Percentiles rank a stretch among this genome's conserved stretches.
These are phyloP conservation scores for Leccinum ochraceum DNA, from an alignment of 768 basidiomycete species.

Conservation along the genomic window DNA sequence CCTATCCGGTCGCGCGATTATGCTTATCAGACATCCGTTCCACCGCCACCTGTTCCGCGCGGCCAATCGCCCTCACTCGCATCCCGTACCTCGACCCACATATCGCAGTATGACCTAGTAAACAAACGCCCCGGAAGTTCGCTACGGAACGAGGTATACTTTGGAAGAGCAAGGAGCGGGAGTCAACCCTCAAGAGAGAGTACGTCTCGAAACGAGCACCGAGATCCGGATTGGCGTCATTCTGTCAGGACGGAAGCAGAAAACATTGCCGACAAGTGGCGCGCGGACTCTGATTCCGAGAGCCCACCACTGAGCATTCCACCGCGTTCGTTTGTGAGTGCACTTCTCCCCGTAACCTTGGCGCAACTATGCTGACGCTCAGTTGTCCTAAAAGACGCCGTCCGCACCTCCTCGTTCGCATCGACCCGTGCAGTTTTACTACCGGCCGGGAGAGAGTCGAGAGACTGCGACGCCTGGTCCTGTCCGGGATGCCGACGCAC, in stretches of 20 bases:
- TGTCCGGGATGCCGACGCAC: conserved; percentile 20
- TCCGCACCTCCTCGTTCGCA: conserved; percentile 11
- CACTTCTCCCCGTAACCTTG: neutral
- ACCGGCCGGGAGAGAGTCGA: conserved; percentile 29
- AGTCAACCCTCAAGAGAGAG: conserved; percentile 26
- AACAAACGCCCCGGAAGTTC: conserved; percentile 28
- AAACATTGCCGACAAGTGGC: conserved; percentile 32
- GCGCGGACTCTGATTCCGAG: conserved; percentile 27
- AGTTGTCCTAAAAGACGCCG: conserved; percentile 18
- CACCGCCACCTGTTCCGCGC: conserved; percentile 11
- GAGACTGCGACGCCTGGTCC: conserved; percentile 31
- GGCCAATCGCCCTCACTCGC: conserved; percentile 23
- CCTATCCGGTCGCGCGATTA: conserved; percentile 32
- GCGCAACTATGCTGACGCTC: conserved; percentile 6
- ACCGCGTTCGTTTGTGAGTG: conserved; percentile 26
- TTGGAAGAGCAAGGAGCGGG: conserved; percentile 22
- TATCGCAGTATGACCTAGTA: conserved; percentile 35
- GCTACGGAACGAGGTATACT: conserved; percentile 28
- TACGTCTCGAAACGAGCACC: conserved; percentile 18
- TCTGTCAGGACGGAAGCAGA: conserved; percentile 30
- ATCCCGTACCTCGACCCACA: conserved; percentile 32
- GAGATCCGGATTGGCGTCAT: conserved; percentile 15
- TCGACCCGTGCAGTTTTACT: conserved; percentile 16
- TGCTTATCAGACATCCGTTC: conserved; percentile 25
- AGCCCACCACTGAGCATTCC: conserved; percentile 16